Evolutionary conservation across 805 yeast genomes (phyloP).

Genomic region (Kodamaea kaohsiungensis): DNA sequence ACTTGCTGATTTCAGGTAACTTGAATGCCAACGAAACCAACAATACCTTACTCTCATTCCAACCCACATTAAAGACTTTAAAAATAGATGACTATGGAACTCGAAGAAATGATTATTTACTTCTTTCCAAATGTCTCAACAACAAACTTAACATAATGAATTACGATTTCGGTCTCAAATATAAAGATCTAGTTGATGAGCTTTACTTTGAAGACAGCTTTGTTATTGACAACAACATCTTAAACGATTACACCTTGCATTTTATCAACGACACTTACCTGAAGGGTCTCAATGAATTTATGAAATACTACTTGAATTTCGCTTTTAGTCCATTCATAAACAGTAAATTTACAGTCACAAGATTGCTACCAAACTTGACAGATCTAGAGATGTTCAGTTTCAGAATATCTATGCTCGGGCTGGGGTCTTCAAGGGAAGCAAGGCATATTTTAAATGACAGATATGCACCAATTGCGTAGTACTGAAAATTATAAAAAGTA

Average conservation of each 20-base stretch:
- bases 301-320: conserved; percentile 12
- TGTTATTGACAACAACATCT: neutral
- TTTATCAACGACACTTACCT: conserved; percentile 10
- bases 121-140: conserved; percentile 16
- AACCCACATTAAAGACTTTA: conserved; percentile 13
- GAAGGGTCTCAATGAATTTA: conserved; percentile 11
- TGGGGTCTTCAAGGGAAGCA: neutral
- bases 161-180: conserved; percentile 17
- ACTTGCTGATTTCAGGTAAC: conserved; percentile 1
- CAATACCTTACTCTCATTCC: conserved; percentile 11
- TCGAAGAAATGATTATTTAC: conserved; percentile 15
- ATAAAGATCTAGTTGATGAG: conserved; percentile 1
- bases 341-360: conserved; percentile 3
- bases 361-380: neutral
- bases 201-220: conserved; percentile 1
- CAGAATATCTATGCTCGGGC: neutral
- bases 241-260: conserved; percentile 12
- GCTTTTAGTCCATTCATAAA: conserved; percentile 14
- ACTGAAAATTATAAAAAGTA: too few relatives aligned
- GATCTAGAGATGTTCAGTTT: neutral
- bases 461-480: neutral
- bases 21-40: neutral
- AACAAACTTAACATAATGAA: conserved; percentile 8
- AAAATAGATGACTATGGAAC: conserved; percentile 19
- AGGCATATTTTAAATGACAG: conserved; percentile 1